Evolutionary conservation across 352 stramenopile genomes (phyloP).

Genomic region (Phytophthora macrochlamydospora): DNA sequence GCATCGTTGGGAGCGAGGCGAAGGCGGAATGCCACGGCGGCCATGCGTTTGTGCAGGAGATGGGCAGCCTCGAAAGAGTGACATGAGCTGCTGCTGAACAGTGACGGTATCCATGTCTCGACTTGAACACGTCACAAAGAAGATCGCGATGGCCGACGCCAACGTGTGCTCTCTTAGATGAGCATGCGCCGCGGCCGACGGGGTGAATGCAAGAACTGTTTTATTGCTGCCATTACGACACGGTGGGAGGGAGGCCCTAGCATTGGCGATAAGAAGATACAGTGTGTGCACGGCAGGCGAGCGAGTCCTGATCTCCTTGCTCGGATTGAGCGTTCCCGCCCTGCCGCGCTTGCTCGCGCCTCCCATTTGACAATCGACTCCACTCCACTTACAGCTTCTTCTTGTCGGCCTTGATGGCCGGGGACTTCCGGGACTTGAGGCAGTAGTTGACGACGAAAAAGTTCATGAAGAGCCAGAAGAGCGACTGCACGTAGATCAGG

Average conservation of each 20-base stretch:
- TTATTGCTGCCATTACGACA: slow-evolving; percentile 29
- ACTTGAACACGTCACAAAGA: background rate
- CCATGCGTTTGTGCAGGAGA: slow-evolving; percentile 14
- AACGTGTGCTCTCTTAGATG: background rate
- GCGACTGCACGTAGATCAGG: slow-evolving; percentile 61
- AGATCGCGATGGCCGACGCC: background rate
- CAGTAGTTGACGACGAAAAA: slow-evolving; percentile 96
- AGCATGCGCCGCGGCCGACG: background rate
- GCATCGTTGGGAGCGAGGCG: slow-evolving; percentile 39
- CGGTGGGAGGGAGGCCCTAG: slow-evolving; percentile 28
- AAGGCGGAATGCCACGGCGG: slow-evolving; percentile 22
- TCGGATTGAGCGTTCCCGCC: background rate
- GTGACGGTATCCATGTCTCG: background rate
- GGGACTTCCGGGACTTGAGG: slow-evolving; percentile 41
- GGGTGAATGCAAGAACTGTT: slow-evolving; percentile 26
- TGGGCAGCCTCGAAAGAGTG: background rate
- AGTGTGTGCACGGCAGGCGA: slow-evolving; percentile 21
- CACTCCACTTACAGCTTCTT: slow-evolving; percentile 41
- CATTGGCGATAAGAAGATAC: slow-evolving; percentile 39
- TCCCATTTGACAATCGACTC: slow-evolving; percentile 30
- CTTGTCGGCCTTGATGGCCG: slow-evolving; percentile 39
- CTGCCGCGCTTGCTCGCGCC: slow-evolving; percentile 22
- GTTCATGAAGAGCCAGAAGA: slow-evolving; percentile 97
- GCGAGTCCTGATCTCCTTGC: background rate
- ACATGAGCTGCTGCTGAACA: background rate